Base-by-base conservation (phyloP, 1,284 basidiomycete species). In the Pascua sp. region DNA sequence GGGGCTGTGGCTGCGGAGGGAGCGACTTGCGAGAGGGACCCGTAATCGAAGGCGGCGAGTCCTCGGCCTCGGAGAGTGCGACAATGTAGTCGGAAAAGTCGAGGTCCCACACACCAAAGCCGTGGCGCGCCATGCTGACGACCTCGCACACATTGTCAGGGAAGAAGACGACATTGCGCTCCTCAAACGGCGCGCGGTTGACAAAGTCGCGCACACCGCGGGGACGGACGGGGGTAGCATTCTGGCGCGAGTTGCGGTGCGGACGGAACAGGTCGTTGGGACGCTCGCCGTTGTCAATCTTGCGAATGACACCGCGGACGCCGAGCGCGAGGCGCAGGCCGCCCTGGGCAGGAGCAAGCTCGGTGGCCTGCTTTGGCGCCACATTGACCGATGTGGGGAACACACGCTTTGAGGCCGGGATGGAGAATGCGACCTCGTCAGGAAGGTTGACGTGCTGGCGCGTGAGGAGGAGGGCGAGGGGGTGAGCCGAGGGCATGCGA, bases 401-500 rank as follows among this genome's bases (percentile, higher is more conserved):
- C n/a, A 71, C 67, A 11, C 68, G 63, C 55, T 65, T 61, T 12
- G 68, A 66, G 11, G 69, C 59, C 17, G 67, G 68, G 44, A 75
- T 67, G 0, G 70, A 68, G 44, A 65, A 63, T 8, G 73, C 71
- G 10, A 75, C 67, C 60, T 73, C 73, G 51, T 71, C 65, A 1
- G 72, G 72, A 1, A 75, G 67, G 51, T 67, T 64, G 43, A 57
- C 64, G 49, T 66, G 57, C 51, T 72, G 71, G 24, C 70, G 63
- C 3, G 57, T 48, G 24, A 75, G 65, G 10, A 67, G 47, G 11
- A 68, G 60, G 1, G 70, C 67, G 0, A 75, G 53, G 10, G 73
- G 73, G 56, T 75, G 73, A 10, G 73, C 68, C 10, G 73, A 75
- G 9, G 73, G 71, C 41, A 63, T 61, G 47, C 68, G 67, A 12